Evolutionary conservation across 441 rosid genomes (phyloP).

Genomic region (Breynia disticha): DNA sequence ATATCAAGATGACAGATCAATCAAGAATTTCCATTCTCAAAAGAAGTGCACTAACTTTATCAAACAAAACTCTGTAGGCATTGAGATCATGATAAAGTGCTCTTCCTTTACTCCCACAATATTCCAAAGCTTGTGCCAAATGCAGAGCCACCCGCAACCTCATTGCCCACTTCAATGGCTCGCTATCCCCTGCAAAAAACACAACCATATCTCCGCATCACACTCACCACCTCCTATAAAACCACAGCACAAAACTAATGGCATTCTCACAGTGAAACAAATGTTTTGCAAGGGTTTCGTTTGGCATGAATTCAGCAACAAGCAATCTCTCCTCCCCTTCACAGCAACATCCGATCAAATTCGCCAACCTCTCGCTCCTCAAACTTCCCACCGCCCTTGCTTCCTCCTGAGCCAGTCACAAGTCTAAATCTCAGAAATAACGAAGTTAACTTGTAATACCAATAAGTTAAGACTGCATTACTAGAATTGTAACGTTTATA

Average conservation of each 20-base stretch:
- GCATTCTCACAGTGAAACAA: constrained; percentile 66
- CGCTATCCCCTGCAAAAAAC: constrained; percentile 61
- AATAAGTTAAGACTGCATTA: no score
- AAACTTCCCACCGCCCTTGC: constrained; percentile 80
- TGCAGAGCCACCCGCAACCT: constrained; percentile 86
- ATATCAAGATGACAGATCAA: not conserved
- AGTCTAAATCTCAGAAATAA: not conserved
- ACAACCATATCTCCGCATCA: not conserved
- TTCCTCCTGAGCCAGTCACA: constrained; percentile 52
- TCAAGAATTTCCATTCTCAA: no score
- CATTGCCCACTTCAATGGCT: constrained; percentile 98
- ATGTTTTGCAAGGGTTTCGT: constrained; percentile 85
- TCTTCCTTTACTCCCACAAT: constrained; percentile 78
- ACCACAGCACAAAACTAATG: not conserved
- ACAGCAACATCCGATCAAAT: constrained; percentile 81
- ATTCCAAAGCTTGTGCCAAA: constrained; percentile 85
- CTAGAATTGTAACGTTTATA: no score
- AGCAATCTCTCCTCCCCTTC: constrained; percentile 89
- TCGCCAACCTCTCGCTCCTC: constrained; percentile 69
- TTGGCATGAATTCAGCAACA: constrained; percentile 89
- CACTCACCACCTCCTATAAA: not conserved
- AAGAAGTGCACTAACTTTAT: constrained; percentile 34
- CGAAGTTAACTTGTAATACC: no score
- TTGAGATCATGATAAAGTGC: constrained; percentile 92
- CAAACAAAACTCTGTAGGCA: constrained; percentile 90